Conservation (phyloP, 768 basidiomycete species). For the Serendipita indica region DNA sequence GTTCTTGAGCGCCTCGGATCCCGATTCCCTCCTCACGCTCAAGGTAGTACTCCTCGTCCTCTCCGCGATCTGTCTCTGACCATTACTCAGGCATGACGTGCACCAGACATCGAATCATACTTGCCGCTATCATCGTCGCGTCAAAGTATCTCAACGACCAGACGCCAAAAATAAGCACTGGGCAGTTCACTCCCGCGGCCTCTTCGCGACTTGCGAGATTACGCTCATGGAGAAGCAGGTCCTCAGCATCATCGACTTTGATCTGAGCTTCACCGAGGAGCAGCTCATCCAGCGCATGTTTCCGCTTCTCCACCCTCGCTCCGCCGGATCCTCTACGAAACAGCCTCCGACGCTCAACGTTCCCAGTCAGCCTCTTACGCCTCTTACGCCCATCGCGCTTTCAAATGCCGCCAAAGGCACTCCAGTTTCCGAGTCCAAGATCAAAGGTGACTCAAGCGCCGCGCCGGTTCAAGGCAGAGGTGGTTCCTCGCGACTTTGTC, state of each 20-base stretch:
- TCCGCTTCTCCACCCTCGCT: slow-evolving; percentile 45
- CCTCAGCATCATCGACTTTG: slow-evolving; percentile 79
- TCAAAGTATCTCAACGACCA: slow-evolving; percentile 96
- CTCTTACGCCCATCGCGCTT: background rate
- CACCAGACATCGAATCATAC: slow-evolving; percentile 88
- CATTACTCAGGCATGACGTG: slow-evolving; percentile 51
- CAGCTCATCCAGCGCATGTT: slow-evolving; percentile 46
- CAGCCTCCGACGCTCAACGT: too few species aligned
- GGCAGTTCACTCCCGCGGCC: slow-evolving; percentile 49
- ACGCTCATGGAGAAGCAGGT: slow-evolving; percentile 98
- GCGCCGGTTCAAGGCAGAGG: background rate
- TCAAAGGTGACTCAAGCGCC: background rate
- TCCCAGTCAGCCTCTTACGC: background rate
- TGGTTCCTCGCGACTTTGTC: background rate
- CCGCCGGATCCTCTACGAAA: slow-evolving; percentile 18
- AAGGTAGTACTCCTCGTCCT: too few species aligned
- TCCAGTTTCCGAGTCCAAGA: too few species aligned
- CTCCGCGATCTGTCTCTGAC: too few species aligned
- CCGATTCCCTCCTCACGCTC: slow-evolving; percentile 69
- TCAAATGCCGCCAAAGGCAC: background rate
- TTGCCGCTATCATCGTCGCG: slow-evolving; percentile 88
- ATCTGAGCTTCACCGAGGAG: slow-evolving; percentile 75
- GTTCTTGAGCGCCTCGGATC: slow-evolving; percentile 77
- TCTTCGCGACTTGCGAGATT: slow-evolving; percentile 68
- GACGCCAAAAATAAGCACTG: slow-evolving; percentile 94